Evolutionary conservation across 148 eudicot species (phyloP).

Genomic region (Camellia japonica): DNA sequence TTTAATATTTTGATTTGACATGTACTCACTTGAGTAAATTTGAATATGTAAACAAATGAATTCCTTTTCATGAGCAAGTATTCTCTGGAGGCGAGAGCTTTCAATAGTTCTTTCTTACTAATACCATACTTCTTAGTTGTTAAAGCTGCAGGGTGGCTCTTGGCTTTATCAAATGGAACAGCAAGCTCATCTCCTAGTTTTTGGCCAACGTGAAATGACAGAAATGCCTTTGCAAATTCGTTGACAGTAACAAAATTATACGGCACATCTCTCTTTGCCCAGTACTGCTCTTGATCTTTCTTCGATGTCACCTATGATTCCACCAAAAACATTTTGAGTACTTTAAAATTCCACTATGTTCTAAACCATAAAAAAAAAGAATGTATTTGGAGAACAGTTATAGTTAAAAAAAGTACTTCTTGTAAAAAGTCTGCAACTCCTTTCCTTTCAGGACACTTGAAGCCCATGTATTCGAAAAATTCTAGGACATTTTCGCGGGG

Average conservation of each 20-base stretch:
- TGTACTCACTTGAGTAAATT: conserved; percentile 15
- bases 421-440: conserved; percentile 31
- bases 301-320: conserved; percentile 18
- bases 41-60: conserved; percentile 27
- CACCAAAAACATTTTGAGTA: not conserved
- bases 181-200: conserved; percentile 19
- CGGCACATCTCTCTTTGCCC: conserved; percentile 9
- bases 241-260: conserved; percentile 15
- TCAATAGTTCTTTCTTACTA: conserved; percentile 16
- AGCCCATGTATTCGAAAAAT: conserved; percentile 23
- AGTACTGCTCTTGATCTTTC: conserved; percentile 30
- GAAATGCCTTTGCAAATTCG: conserved; percentile 18
- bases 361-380: not conserved
- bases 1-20: no score
- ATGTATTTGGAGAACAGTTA: not conserved
- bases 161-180: conserved; percentile 24
- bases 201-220: conserved; percentile 16
- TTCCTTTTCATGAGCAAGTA: conserved; percentile 26
- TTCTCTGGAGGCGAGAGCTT: conserved; percentile 19
- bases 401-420: conserved; percentile 17
- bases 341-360: not conserved
- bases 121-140: conserved; percentile 22
- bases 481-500: conserved; percentile 16
- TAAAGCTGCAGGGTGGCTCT: conserved; percentile 26
- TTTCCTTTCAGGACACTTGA: conserved; percentile 24